A percentile compares a stretch with the other conserved stretches of the same genome.
Conservation (phyloP, 768 basidiomycete species). For the Lactifluus rugatus region DNA sequence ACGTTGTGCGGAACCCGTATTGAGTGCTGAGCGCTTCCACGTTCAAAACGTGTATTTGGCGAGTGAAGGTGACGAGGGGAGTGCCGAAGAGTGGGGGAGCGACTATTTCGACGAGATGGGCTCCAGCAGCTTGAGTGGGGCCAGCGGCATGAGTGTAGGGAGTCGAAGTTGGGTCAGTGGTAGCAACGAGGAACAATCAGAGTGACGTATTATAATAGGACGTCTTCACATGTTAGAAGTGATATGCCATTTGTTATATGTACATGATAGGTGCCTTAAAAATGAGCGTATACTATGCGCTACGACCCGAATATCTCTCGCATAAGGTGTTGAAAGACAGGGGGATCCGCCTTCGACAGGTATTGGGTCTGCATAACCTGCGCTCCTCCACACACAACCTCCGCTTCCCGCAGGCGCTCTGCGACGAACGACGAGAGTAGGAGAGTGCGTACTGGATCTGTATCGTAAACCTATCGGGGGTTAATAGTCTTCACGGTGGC, state of each 20-base stretch:
- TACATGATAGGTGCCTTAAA: neutral
- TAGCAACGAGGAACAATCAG: constrained; percentile 19
- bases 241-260: neutral
- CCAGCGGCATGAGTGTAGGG: constrained; percentile 17
- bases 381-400: constrained; percentile 47
- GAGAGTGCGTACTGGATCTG: constrained; percentile 60
- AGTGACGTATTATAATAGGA: neutral
- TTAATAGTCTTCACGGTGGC: neutral
- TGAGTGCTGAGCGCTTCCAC: constrained; percentile 49
- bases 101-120: constrained; percentile 25
- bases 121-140: constrained; percentile 18
- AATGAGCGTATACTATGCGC: neutral
- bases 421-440: constrained; percentile 55
- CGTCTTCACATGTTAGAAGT: neutral
- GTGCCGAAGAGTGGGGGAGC: constrained; percentile 53
- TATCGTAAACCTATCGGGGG: constrained; percentile 46
- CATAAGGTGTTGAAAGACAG: constrained; percentile 59
- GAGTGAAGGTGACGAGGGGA: constrained; percentile 32
- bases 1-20: constrained; percentile 61
- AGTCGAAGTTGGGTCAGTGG: constrained; percentile 20
- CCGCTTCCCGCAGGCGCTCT: constrained; percentile 51
- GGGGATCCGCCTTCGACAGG: constrained; percentile 58
- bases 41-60: constrained; percentile 20
- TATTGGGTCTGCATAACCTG: constrained; percentile 50
- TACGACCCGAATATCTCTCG: constrained; percentile 22